A percentile compares a stretch with the other conserved stretches of the same genome.
phyloP scores from a whole-genome alignment of 176 grass and related monocot species.

The Oryza coarctata region DNA sequence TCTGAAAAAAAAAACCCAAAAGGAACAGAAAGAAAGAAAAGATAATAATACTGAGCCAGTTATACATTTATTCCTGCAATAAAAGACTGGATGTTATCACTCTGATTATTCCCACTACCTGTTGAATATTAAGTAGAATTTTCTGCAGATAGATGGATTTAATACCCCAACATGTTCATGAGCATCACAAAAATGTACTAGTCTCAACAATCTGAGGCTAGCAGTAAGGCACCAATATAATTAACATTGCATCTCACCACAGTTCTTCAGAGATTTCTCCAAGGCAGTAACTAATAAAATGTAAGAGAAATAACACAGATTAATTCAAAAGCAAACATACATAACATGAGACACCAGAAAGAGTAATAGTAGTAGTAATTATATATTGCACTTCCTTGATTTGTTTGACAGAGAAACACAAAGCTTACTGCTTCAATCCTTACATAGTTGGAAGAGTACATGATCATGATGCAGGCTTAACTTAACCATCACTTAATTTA shows the following conservation, averaged over 20 bases:
- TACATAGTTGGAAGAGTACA: slow-evolving; percentile 43
- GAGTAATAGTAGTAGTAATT: slow-evolving; percentile 33
- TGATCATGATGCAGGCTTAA: background rate
- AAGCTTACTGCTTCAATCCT: slow-evolving; percentile 20
- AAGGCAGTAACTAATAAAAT: background rate
- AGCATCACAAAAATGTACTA: slow-evolving; percentile 30
- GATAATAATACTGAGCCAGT: background rate
- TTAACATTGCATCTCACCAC: background rate
- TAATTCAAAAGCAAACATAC: background rate
- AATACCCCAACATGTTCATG: slow-evolving; percentile 18
- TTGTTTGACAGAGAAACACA: slow-evolving; percentile 40
- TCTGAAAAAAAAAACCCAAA: background rate
- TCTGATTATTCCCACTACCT: slow-evolving; percentile 49
- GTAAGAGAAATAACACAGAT: background rate
- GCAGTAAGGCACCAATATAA: background rate
- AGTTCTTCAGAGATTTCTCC: background rate
- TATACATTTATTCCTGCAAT: slow-evolving; percentile 23
- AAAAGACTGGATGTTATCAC: slow-evolving; percentile 46
- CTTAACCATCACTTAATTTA: slow-evolving; percentile 14
- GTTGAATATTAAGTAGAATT: slow-evolving; percentile 42
- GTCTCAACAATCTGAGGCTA: slow-evolving; percentile 15
- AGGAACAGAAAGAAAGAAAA: background rate
- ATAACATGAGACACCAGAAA: background rate
- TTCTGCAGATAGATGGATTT: slow-evolving; percentile 5
- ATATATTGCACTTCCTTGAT: slow-evolving; percentile 46